Percentiles rank a stretch among this genome's conserved stretches.
phyloP scores from a whole-genome alignment of 768 basidiomycete genomes.

The Favolaschia claudopus region DNA sequence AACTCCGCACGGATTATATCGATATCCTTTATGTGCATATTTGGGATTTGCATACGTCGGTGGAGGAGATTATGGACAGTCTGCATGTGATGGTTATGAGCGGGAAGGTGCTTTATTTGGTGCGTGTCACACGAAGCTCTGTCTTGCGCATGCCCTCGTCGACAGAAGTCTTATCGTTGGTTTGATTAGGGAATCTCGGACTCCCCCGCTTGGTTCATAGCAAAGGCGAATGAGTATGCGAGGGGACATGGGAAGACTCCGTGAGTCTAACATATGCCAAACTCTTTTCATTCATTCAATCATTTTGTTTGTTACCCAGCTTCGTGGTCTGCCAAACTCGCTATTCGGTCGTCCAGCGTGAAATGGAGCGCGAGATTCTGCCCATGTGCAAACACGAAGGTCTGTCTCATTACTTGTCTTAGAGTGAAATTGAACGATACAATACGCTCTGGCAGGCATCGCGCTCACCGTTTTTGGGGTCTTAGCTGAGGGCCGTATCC shows the following conservation, averaged over 20 bases:
- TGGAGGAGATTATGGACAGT: constrained; percentile 56
- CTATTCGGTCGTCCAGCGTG: constrained; percentile 42
- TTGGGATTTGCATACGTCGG: constrained; percentile 54
- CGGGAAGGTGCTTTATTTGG: constrained; percentile 53
- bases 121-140: constrained; percentile 14
- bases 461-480: constrained; percentile 49
- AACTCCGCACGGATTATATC: constrained; percentile 63
- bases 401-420: not conserved
- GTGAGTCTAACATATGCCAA: not conserved
- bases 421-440: too few species aligned
- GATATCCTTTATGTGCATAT: constrained; percentile 64
- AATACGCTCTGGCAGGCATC: too few species aligned
- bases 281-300: too few species aligned
- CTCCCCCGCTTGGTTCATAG: constrained; percentile 47
- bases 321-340: constrained; percentile 55
- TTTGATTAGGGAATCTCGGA: constrained; percentile 36
- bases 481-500: constrained; percentile 35
- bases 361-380: constrained; percentile 55
- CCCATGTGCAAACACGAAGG: constrained; percentile 36
- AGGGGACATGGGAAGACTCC: constrained; percentile 47
- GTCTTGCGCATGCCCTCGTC: not conserved
- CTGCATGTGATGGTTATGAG: constrained; percentile 48
- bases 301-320: too few species aligned
- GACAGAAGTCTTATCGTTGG: not conserved
- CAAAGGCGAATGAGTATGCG: constrained; percentile 51